Evolutionary conservation across 1,284 basidiomycete species (phyloP).

Genomic region (Sphagnurus paluster): DNA sequence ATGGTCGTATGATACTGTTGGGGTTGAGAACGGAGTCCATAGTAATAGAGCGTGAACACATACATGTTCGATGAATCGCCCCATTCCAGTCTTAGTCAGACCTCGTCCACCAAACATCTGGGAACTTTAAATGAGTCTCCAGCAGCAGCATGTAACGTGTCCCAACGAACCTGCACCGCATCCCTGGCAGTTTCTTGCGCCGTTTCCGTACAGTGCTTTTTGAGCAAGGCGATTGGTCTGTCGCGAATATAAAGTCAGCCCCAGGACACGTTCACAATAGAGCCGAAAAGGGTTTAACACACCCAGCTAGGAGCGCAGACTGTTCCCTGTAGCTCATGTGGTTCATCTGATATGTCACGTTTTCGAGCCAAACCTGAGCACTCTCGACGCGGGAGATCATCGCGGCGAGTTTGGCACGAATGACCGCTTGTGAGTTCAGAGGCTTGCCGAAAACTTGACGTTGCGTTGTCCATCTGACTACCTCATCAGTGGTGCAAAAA

Average conservation of each 20-base stretch:
- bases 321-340: conserved; percentile 55
- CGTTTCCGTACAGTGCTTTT: conserved; percentile 57
- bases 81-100: conserved; percentile 68
- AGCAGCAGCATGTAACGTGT: too few relatives aligned
- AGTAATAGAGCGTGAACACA: conserved; percentile 11
- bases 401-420: conserved; percentile 73
- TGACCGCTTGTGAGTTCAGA: conserved; percentile 75
- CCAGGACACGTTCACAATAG: background rate
- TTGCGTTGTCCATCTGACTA: conserved; percentile 70
- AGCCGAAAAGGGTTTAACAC: conserved; percentile 13
- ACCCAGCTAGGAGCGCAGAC: conserved; percentile 47
- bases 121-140: too few relatives aligned
- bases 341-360: conserved; percentile 80
- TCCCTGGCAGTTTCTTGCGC: conserved; percentile 66
- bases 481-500: too few relatives aligned
- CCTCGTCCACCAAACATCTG: conserved; percentile 69
- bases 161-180: conserved; percentile 50
- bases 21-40: too few relatives aligned
- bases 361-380: conserved; percentile 78
- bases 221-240: conserved; percentile 68
- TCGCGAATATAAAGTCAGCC: background rate
- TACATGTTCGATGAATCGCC: conserved; percentile 62
- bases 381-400: conserved; percentile 81
- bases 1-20: conserved; percentile 57
- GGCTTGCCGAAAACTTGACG: conserved; percentile 80